These are phyloP conservation scores for Gracilaria gracilis DNA, from an alignment of 23 red algal genomes.

Conservation along the genomic window DNA sequence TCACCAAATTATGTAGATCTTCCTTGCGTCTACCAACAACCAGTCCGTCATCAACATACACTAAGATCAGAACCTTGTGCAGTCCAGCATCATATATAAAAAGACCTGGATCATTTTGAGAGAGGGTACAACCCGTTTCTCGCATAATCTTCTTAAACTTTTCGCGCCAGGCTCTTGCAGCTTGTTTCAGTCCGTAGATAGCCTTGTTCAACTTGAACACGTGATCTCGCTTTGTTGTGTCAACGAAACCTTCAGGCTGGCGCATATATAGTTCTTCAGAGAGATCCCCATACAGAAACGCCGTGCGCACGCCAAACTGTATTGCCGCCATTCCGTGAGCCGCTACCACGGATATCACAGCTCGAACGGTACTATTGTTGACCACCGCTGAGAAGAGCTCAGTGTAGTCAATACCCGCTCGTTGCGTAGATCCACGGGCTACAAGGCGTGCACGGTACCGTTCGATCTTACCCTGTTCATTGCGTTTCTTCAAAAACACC, in stretches of 20 bases:
- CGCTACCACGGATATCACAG: neutral
- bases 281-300: neutral
- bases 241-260: slow-evolving; percentile 2
- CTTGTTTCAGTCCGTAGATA: slow-evolving; percentile 18
- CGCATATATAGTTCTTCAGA: slow-evolving; percentile 21
- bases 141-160: neutral
- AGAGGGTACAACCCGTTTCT: neutral
- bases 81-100: neutral
- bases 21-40: neutral
- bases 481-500: neutral
- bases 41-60: neutral
- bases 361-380: neutral
- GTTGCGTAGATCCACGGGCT: neutral
- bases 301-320: slow-evolving; percentile 15
- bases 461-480: neutral
- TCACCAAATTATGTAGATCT: neutral
- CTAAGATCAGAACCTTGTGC: neutral
- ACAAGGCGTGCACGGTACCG: neutral
- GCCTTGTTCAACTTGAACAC: neutral
- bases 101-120: neutral
- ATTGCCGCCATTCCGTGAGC: neutral
- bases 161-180: neutral
- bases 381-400: neutral
- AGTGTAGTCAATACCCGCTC: neutral
- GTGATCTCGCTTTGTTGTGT: neutral